Evolutionary conservation across 768 basidiomycete species (phyloP).

Genomic region (Fomitopsis pulvina): DNA sequence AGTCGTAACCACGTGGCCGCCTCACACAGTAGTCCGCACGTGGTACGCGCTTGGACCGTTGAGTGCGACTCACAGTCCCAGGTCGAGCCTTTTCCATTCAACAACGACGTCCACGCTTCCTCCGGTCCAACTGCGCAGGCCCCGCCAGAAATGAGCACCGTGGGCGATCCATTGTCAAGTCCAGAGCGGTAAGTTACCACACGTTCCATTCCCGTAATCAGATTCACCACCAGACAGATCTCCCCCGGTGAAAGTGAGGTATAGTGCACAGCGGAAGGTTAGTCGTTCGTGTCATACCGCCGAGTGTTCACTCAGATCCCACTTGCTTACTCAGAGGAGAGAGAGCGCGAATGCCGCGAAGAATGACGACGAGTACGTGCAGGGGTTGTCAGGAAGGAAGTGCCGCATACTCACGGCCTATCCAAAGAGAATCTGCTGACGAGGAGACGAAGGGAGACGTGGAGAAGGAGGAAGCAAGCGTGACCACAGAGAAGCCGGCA

Average conservation of each 20-base stretch:
- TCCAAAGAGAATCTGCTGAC: constrained; percentile 1
- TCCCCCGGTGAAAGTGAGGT: constrained; percentile 11
- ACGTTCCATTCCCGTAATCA: background rate
- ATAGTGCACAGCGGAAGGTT: constrained; percentile 16
- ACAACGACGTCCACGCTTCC: background rate
- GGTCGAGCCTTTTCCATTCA: background rate
- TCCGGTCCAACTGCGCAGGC: background rate
- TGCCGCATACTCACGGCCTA: background rate
- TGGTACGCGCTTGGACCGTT: background rate
- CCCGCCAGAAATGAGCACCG: background rate
- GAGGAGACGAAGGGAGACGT: background rate
- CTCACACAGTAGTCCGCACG: background rate
- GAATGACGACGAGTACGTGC: constrained; percentile 8
- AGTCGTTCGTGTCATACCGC: background rate
- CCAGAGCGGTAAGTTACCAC: constrained; percentile 7
- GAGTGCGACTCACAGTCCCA: background rate
- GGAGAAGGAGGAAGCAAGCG: background rate
- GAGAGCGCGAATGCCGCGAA: constrained; percentile 4
- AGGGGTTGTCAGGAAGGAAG: background rate
- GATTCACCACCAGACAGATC: background rate
- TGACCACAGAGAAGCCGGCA: background rate
- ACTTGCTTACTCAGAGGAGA: constrained; percentile 5
- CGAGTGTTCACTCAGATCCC: background rate
- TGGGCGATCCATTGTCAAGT: constrained; percentile 10
- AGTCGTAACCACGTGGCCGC: background rate